Percentiles rank a stretch among this genome's conserved stretches.
Evolutionary conservation across 768 basidiomycete genomes (phyloP).

Genomic region (Dacryopinax primogenitus): DNA sequence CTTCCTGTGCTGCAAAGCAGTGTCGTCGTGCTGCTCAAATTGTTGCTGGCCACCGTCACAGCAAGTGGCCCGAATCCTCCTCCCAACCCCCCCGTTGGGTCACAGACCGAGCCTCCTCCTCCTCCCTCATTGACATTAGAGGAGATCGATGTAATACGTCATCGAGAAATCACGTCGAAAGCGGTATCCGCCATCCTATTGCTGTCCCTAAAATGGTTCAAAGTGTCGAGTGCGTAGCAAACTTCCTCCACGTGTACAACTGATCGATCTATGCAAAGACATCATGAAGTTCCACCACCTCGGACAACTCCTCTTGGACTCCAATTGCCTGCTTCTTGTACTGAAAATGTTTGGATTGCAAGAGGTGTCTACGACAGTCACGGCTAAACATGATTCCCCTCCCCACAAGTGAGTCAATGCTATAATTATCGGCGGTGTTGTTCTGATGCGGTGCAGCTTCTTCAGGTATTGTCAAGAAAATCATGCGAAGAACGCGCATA

Average conservation of each 20-base stretch:
- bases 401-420: conserved; percentile 55
- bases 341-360: conserved; percentile 98
- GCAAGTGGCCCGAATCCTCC: conserved; percentile 53
- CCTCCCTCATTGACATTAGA: conserved; percentile 66
- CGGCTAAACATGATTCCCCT: conserved; percentile 78
- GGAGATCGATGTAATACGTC: conserved; percentile 84
- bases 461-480: conserved; percentile 84
- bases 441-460: conserved; percentile 45
- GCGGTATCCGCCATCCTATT: conserved; percentile 90
- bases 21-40: conserved; percentile 85
- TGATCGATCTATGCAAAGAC: conserved; percentile 37
- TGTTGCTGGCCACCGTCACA: conserved; percentile 84
- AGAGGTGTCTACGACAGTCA: conserved; percentile 70
- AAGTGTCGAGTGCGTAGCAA: conserved; percentile 72
- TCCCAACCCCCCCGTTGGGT: conserved; percentile 41
- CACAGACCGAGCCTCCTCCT: conserved; percentile 33
- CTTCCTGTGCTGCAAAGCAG: conserved; percentile 76
- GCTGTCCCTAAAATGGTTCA: conserved; percentile 92
- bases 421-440: not conserved
- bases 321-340: conserved; percentile 83
- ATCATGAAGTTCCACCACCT: conserved; percentile 98
- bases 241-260: not conserved
- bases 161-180: conserved; percentile 95
- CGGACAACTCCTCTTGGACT: conserved; percentile 88
- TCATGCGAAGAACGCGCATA: conserved; percentile 54